Evolutionary conservation across 1,284 basidiomycete genomes (phyloP), one percentile per base, ranked within the genome.

Genomic region (Pterula multifida): DNA sequence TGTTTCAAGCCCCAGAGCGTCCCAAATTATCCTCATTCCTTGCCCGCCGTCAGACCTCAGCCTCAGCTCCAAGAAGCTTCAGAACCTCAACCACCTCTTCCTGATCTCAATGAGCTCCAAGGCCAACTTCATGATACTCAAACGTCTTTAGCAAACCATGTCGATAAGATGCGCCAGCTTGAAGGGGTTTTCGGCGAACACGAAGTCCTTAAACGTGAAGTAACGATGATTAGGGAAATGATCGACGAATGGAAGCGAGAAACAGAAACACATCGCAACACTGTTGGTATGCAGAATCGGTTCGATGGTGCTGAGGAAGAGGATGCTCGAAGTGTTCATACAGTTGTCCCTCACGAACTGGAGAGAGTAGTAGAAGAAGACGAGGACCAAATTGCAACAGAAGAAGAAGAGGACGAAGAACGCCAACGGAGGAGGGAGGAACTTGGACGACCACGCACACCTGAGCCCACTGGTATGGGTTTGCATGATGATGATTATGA

Each of bases 131-230:
- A 78, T 47, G 88, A 93, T 49, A 96, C 94, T 0, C 93, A 96
- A 59, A 67, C 76, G 0, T 85, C 84, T 0, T 74, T 98, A 15
- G 76, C 84, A 1, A 72, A 68, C 13, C 90, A 97, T 59, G 77
- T 91, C 32, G 90, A 93, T 54, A 90, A 92, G 66, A 85, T 96
- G 53, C 79, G 83, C 42, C 75, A 81, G 13, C 72, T 98, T 26
- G 93, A 97, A 60, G 75, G 73, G 36, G 77, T 93, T 48, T 75
- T 96, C 45, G 75, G 88, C 0, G 92, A 97, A 63, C 91, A 97
- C 58, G 91, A 96, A 52, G 71, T 70, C 6, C 80, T 98, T 62
- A 89, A 88, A 64, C 72, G 73, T 28, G 92, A 98, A 60, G 81
- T 98, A 2, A 70, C 75, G 28, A 68, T 72, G 1, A 69, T 93